A percentile compares a stretch with the other conserved stretches of the same genome.
Conservation (phyloP, 2,329 filamentous ascomycete species). For the Botrytis squamosa region DNA sequence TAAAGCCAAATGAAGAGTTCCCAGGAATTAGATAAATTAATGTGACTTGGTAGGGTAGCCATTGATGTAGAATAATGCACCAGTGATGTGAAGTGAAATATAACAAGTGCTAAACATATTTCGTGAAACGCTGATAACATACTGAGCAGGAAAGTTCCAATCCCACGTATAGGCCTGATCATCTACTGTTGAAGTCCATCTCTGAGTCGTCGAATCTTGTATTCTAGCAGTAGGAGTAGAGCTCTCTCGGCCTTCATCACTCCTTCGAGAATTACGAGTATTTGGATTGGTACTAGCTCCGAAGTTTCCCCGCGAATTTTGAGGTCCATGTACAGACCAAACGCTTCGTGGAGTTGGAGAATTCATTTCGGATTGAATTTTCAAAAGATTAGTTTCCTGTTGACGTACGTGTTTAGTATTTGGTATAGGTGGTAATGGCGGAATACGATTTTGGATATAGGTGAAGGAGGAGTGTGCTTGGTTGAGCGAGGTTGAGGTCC, state of each 20-base stretch:
- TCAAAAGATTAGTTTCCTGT: background rate
- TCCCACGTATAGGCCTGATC: slow-evolving; percentile 4
- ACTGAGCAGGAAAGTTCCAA: background rate
- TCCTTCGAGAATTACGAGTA: slow-evolving; percentile 6
- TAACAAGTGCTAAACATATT: background rate
- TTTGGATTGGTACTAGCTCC: background rate
- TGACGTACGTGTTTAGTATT: background rate
- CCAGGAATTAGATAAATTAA: background rate
- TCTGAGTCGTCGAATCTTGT: background rate
- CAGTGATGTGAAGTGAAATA: background rate
- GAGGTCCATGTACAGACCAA: background rate
- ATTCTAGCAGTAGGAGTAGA: background rate
- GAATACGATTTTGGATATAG: background rate
- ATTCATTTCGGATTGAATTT: background rate
- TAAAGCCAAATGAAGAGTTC: no score
- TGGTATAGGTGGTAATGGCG: background rate
- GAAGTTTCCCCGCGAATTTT: background rate
- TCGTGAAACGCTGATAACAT: background rate
- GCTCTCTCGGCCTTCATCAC: background rate
- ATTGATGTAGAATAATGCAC: background rate
- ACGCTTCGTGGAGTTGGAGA: background rate
- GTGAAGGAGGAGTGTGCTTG: background rate
- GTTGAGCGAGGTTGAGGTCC: background rate
- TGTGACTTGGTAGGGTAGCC: background rate
- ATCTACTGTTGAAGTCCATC: background rate